These are phyloP conservation scores for Leucocoprinus sp. DNA, from an alignment of 768 basidiomycete species.

Conservation along the genomic window DNA sequence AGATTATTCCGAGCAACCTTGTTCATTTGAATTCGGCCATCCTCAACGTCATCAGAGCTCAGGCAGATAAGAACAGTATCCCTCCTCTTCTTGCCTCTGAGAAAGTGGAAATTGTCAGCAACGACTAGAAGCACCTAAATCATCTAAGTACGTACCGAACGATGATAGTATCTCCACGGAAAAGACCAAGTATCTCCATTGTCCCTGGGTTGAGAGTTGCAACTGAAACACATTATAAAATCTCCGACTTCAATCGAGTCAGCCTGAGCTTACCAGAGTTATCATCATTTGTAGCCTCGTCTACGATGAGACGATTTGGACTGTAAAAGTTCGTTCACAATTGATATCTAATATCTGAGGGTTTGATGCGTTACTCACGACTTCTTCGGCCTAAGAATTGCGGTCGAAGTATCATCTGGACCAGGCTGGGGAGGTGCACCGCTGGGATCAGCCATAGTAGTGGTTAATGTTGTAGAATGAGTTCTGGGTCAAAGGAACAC, in stretches of 20 bases:
- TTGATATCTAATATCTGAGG: neutral
- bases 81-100: conserved; percentile 92
- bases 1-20: conserved; percentile 99
- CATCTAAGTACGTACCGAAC: conserved; percentile 51
- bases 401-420: conserved; percentile 86
- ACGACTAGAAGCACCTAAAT: neutral
- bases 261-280: conserved; percentile 66
- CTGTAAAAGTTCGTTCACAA: conserved; percentile 32
- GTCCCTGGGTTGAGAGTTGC: conserved; percentile 94
- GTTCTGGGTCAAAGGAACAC: conserved; percentile 26
- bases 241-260: neutral
- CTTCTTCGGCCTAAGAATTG: conserved; percentile 95
- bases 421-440: conserved; percentile 59
- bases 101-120: conserved; percentile 5
- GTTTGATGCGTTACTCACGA: conserved; percentile 56
- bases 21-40: conserved; percentile 97
- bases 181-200: conserved; percentile 89
- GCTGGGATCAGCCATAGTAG: conserved; percentile 10
- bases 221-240: conserved; percentile 37
- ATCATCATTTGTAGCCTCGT: conserved; percentile 89
- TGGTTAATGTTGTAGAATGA: conserved; percentile 16
- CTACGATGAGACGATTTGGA: conserved; percentile 95
- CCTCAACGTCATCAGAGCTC: conserved; percentile 93
- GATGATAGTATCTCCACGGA: conserved; percentile 96
- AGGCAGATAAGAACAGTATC: conserved; percentile 97